These are phyloP conservation scores for Pezicula rhizophila DNA, from an alignment of 2,329 filamentous ascomycete genomes.

Conservation along the genomic window DNA sequence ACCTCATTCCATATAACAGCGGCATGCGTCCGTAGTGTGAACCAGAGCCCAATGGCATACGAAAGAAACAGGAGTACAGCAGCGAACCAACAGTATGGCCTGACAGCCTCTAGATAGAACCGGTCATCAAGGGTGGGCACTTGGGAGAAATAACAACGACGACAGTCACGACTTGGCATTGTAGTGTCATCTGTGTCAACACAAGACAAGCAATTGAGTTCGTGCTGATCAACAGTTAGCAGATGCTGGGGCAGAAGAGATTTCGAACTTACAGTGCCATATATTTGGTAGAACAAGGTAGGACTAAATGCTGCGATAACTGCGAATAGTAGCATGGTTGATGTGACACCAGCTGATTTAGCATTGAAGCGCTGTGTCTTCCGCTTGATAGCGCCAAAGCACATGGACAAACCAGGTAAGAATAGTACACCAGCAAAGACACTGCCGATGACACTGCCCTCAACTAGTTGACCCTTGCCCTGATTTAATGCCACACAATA, in stretches of 20 bases:
- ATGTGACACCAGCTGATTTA: slow-evolving; percentile 90
- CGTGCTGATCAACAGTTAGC: slow-evolving; percentile 56
- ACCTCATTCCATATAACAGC: slow-evolving; percentile 94
- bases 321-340: slow-evolving; percentile 95
- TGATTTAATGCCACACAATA: slow-evolving; percentile 92
- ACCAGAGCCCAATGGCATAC: slow-evolving; percentile 90
- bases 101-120: slow-evolving; percentile 86
- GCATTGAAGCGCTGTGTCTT: slow-evolving; percentile 99
- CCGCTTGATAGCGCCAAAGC: slow-evolving; percentile 93
- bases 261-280: slow-evolving; percentile 64
- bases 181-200: slow-evolving; percentile 37
- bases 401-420: slow-evolving; percentile 93
- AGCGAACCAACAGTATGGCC: slow-evolving; percentile 88
- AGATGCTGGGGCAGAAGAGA: background rate
- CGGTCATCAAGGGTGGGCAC: slow-evolving; percentile 74
- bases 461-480: slow-evolving; percentile 87
- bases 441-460: slow-evolving; percentile 94
- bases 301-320: slow-evolving; percentile 93
- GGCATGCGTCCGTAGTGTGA: slow-evolving; percentile 91
- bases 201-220: slow-evolving; percentile 76
- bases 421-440: slow-evolving; percentile 97
- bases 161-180: slow-evolving; percentile 61
- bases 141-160: slow-evolving; percentile 91
- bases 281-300: slow-evolving; percentile 97
- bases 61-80: slow-evolving; percentile 82